Evolutionary conservation across 2,329 filamentous ascomycete species (phyloP).

Genomic region (Apiospora phragmitis): DNA sequence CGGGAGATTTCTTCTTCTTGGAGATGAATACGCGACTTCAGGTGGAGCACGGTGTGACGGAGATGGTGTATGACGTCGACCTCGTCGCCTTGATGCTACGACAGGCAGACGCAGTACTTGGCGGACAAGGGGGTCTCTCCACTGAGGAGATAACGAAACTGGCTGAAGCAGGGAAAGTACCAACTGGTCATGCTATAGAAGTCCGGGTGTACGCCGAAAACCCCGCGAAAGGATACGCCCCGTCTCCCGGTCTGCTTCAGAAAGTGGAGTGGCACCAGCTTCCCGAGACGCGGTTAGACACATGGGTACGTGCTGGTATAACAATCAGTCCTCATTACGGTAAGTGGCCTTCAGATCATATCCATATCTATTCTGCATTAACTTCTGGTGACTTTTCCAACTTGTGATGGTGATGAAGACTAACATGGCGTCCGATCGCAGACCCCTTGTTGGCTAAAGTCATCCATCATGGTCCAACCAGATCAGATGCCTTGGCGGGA

Average conservation of each 20-base stretch:
- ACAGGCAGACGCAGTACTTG: constrained; percentile 34
- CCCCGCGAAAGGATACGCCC: constrained; percentile 57
- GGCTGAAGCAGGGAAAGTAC: constrained; percentile 15
- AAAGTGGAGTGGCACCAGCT: constrained; percentile 55
- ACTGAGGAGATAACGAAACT: constrained; percentile 17
- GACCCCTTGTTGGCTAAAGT: neutral
- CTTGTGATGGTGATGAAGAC: neutral
- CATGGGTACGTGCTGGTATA: constrained; percentile 61
- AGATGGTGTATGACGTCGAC: constrained; percentile 74
- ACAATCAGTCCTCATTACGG: constrained; percentile 59
- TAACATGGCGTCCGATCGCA: neutral
- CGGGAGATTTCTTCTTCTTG: constrained; percentile 58
- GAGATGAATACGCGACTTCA: constrained; percentile 64
- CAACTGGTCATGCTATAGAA: constrained; percentile 38
- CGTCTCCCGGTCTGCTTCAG: constrained; percentile 59
- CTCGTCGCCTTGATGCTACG: constrained; percentile 58
- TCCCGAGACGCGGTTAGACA: constrained; percentile 56
- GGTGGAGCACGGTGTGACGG: constrained; percentile 78
- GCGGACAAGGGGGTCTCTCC: constrained; percentile 19
- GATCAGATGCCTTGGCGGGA: neutral
- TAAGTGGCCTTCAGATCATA: neutral
- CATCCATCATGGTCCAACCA: neutral
- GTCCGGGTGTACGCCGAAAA: constrained; percentile 48
- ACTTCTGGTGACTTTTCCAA: constrained; percentile 12
- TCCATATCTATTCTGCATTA: constrained; percentile 22